Percentiles rank a stretch among this genome's conserved stretches.
These are phyloP conservation scores for Zymoseptoria brevis DNA, from an alignment of 2,329 filamentous ascomycete species.

Conservation along the genomic window DNA sequence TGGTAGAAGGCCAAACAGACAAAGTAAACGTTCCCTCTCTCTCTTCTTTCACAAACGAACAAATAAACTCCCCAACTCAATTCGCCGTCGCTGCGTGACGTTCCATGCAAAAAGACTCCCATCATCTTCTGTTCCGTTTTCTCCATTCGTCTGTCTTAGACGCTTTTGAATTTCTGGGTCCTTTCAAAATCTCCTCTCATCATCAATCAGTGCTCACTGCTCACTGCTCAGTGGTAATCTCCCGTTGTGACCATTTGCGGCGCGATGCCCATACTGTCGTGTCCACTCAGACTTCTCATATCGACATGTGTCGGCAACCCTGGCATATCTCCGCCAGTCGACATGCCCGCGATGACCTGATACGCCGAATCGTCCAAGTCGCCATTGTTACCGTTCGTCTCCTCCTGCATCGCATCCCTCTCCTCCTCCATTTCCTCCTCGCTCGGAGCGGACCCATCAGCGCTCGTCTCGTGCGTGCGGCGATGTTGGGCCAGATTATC, in stretches of 20 bases:
- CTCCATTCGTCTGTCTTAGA: too few relatives aligned
- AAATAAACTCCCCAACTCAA: too few relatives aligned
- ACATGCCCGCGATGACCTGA: constrained; percentile 23
- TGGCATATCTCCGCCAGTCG: constrained; percentile 20
- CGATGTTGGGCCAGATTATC: constrained; percentile 95
- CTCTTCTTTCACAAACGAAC: too few relatives aligned
- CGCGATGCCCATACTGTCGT: constrained; percentile 35
- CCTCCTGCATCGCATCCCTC: constrained; percentile 72
- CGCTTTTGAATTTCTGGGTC: too few relatives aligned
- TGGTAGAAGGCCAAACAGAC: too few relatives aligned
- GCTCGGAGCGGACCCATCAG: constrained; percentile 55
- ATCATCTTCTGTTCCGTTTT: too few relatives aligned
- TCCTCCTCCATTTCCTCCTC: constrained; percentile 86
- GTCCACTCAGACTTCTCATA: constrained; percentile 23
- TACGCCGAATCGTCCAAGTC: constrained; percentile 18
- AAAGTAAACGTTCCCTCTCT: too few relatives aligned
- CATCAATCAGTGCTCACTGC: too few relatives aligned
- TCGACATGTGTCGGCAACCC: constrained; percentile 32
- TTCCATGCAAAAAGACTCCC: too few relatives aligned
- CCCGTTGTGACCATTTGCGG: constrained; percentile 38
- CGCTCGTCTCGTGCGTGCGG: constrained; percentile 71
- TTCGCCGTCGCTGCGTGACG: too few relatives aligned
- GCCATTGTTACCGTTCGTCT: constrained; percentile 56
- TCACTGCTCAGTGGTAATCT: constrained; percentile 31
- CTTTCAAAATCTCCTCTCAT: too few relatives aligned